phyloP scores from a whole-genome alignment of 495 filamentous ascomycete species.

The Penicillium ochrochloron region DNA sequence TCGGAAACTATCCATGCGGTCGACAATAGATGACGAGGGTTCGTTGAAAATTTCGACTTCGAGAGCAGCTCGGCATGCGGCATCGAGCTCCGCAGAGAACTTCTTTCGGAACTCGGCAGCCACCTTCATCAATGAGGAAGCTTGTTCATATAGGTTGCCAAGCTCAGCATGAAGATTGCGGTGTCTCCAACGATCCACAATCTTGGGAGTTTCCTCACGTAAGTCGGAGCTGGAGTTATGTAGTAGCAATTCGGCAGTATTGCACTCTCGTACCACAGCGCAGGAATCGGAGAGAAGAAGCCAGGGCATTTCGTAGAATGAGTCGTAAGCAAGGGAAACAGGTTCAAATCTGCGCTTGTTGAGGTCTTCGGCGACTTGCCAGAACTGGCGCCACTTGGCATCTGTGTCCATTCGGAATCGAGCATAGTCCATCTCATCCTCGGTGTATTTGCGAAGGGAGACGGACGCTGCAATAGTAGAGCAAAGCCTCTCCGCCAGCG shows the following conservation, averaged over 20 bases:
- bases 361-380: constrained; percentile 80
- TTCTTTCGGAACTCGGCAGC: constrained; percentile 59
- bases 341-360: constrained; percentile 83
- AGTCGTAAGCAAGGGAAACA: constrained; percentile 75
- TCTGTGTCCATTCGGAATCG: constrained; percentile 72
- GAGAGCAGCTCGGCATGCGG: constrained; percentile 62
- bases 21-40: constrained; percentile 63
- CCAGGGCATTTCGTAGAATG: constrained; percentile 74
- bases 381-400: constrained; percentile 88
- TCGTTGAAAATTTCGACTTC: constrained; percentile 73
- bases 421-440: constrained; percentile 72
- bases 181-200: constrained; percentile 50
- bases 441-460: constrained; percentile 59
- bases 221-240: constrained; percentile 47
- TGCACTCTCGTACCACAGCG: constrained; percentile 78
- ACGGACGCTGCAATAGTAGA: constrained; percentile 68
- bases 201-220: constrained; percentile 38
- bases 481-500: constrained; percentile 70
- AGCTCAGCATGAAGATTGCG: constrained; percentile 47
- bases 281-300: constrained; percentile 78
- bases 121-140: constrained; percentile 59
- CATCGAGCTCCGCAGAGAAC: constrained; percentile 65
- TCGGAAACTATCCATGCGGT: constrained; percentile 72
- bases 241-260: constrained; percentile 69
- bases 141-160: constrained; percentile 40